Base-by-base conservation (phyloP, 2,329 filamentous ascomycete genomes). In the Colletotrichum horii region DNA sequence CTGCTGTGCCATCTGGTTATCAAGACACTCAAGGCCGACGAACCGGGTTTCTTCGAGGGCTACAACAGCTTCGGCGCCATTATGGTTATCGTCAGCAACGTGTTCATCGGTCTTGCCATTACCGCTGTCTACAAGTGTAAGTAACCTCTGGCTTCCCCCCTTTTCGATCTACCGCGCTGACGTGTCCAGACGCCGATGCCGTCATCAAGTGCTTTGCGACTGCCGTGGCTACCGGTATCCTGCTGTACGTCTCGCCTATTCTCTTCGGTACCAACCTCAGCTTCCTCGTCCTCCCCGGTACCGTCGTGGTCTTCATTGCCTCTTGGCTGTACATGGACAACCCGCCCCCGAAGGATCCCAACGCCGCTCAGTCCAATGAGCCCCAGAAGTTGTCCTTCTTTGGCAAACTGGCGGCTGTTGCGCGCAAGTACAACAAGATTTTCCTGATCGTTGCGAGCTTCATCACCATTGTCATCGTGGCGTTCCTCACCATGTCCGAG, bases 41-140 rank as follows among this genome's bases (percentile, higher is more conserved):
- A 83, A 70, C 81, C 81, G 7, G 77, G 79, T 26, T 79, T 79
- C 75, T 78, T 79, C n/a, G 65, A 77, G 26, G 79, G 79, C 22
- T 79, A 79, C 69, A 78, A 76, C 55, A 81, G 77, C 74, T 74
- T 81, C 48, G 79, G 78, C 7, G 81, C 82, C 19, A 77, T 81
- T 73, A 78, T 84, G 79, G 80, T 84, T 26, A 80, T 83, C 24
- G 66, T 81, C 22, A 83, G 81, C 75, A 83, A 83, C 61, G 81
- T 83, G 58, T 83, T 83, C 71, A 82, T 83, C 64, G 82, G 82
- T 24, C 78, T 83, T 26, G 82, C 82, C n/a, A 83, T 83, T 38
- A 83, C 82, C 19, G 82, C 81, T 6, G 82, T 83, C 7, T 83
- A 83, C 76, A 83, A 82, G 76, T 83, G 82, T 82, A 66, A 75